Conservation (phyloP, 2,329 filamentous ascomycete species). For the Colletotrichum liaoningense region DNA sequence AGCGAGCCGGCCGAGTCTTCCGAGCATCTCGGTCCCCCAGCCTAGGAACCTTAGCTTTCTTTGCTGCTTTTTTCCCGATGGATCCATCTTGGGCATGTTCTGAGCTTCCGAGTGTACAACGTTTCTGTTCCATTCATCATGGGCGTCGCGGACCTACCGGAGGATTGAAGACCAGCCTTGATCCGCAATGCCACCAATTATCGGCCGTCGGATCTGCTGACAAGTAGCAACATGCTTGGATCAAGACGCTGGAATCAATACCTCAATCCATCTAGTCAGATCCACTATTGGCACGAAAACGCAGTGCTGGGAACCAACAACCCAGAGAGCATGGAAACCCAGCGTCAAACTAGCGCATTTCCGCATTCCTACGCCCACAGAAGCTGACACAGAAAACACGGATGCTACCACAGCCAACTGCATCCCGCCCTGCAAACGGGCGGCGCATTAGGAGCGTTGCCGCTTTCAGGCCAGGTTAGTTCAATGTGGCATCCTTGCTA, state of each 20-base stretch:
- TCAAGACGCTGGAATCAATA: not conserved
- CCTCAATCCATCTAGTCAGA: not conserved
- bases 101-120: not conserved
- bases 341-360: not conserved
- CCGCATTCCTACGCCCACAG: not conserved
- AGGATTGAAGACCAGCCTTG: not conserved
- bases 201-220: not conserved
- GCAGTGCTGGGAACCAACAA: conserved; percentile 2
- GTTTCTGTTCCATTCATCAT: not conserved
- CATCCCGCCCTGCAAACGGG: conserved; percentile 27
- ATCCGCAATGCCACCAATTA: not conserved
- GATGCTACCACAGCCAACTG: not conserved
- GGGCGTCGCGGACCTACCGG: not conserved
- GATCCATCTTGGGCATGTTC: not conserved
- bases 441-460: conserved; percentile 12
- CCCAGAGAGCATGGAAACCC: conserved; percentile 5
- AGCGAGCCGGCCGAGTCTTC: not conserved
- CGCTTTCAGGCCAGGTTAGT: conserved; percentile 1
- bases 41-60: not conserved
- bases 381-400: not conserved
- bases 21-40: not conserved
- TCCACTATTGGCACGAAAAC: conserved; percentile 8
- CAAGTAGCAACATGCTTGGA: not conserved
- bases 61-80: not conserved
- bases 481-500: conserved; percentile 22